phyloP scores from a whole-genome alignment of 2,329 filamentous ascomycete species.

The Xylariaceae sp. region DNA sequence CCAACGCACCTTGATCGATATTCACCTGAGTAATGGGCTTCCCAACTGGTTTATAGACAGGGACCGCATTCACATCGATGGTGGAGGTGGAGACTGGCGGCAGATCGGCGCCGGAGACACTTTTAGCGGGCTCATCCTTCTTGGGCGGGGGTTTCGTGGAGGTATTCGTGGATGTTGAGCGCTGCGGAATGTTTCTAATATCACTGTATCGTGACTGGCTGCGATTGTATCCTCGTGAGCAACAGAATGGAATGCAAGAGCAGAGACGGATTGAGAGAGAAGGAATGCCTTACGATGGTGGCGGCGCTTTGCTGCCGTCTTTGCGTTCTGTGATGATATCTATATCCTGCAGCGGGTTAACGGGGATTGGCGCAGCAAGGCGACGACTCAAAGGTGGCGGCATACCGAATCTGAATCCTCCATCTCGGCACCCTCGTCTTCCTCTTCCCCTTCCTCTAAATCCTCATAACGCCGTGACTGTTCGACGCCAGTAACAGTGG shows the following conservation, averaged over 20 bases:
- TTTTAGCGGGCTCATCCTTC: constrained; percentile 40
- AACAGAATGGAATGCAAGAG: background rate
- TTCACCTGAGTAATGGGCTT: constrained; percentile 74
- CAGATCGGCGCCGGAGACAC: constrained; percentile 26
- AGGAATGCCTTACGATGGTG: constrained; percentile 47
- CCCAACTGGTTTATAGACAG: constrained; percentile 70
- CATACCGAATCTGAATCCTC: constrained; percentile 54
- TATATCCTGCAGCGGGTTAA: constrained; percentile 47
- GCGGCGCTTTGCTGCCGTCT: constrained; percentile 56
- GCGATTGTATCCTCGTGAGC: background rate
- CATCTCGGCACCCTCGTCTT: constrained; percentile 56
- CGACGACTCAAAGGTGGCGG: background rate
- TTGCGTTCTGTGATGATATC: constrained; percentile 64
- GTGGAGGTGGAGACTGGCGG: constrained; percentile 71
- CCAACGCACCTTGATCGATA: constrained; percentile 57
- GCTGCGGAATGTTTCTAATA: constrained; percentile 59
- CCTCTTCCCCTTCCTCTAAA: constrained; percentile 59
- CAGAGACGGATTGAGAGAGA: background rate
- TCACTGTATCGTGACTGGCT: constrained; percentile 60
- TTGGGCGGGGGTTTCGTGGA: constrained; percentile 43
- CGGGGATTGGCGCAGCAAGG: background rate
- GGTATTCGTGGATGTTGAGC: constrained; percentile 49
- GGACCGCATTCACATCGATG: constrained; percentile 78
- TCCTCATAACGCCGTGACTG: constrained; percentile 43
- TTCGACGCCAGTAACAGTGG: constrained; percentile 11